Conservation (phyloP, 1,284 basidiomycete genomes). For the Trametes sp. region DNA sequence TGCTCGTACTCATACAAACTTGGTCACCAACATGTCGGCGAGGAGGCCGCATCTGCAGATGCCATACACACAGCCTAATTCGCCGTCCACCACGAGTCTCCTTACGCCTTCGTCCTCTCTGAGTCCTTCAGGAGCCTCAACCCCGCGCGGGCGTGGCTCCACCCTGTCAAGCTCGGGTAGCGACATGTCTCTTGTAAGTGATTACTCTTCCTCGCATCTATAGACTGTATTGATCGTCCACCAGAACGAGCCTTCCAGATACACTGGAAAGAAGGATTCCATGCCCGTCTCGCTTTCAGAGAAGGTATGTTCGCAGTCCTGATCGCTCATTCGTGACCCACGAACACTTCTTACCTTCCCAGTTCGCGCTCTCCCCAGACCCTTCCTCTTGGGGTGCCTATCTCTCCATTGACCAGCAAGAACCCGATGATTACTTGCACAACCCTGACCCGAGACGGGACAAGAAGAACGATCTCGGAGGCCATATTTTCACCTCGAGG, state of each 20-base stretch:
- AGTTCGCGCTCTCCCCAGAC: background rate
- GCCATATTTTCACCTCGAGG: background rate
- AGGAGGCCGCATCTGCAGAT: background rate
- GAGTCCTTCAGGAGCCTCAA: background rate
- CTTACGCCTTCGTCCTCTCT: background rate
- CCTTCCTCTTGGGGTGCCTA: background rate
- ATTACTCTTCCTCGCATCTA: too few species aligned
- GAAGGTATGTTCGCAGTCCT: background rate
- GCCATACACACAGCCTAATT: background rate
- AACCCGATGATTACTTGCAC: background rate
- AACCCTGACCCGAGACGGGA: background rate
- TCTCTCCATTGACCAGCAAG: background rate
- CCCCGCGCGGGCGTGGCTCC: background rate
- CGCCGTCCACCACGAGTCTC: background rate
- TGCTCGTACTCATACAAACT: too few species aligned
- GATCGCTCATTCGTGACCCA: background rate
- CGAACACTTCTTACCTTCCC: background rate
- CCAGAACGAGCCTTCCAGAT: background rate
- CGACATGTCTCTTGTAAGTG: background rate
- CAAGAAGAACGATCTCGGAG: background rate
- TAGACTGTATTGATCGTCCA: background rate
- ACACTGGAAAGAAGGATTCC: background rate
- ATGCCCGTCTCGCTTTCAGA: background rate
- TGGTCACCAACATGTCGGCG: background rate
- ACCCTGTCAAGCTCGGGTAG: background rate